Conservation (phyloP, 2,329 filamentous ascomycete species). For the Fusarium anthophilum region DNA sequence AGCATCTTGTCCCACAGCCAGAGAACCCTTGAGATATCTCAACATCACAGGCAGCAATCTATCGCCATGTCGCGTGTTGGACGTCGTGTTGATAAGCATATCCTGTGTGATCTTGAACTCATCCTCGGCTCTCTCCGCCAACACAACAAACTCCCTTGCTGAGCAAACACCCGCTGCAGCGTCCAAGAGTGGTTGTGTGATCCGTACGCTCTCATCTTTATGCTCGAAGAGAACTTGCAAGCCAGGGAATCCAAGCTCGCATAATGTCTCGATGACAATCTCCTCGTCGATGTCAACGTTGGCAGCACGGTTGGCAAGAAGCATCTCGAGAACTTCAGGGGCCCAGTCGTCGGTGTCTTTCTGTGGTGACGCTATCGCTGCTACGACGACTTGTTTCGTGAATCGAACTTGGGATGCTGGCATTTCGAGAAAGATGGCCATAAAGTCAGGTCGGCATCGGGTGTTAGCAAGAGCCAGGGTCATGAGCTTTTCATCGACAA, state of each 20-base stretch:
- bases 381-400: constrained; percentile 20
- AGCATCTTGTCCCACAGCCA: constrained; percentile 13
- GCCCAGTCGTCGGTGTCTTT: constrained; percentile 21
- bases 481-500: constrained; percentile 18
- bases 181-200: constrained; percentile 19
- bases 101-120: constrained; percentile 26
- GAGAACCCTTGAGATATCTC: constrained; percentile 10
- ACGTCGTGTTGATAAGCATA: constrained; percentile 26
- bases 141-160: constrained; percentile 10
- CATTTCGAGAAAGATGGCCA: constrained; percentile 23
- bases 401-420: constrained; percentile 10
- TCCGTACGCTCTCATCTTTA: constrained; percentile 11
- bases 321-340: constrained; percentile 26
- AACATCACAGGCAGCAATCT: constrained; percentile 21
- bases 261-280: constrained; percentile 6
- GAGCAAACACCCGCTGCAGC: constrained; percentile 21
- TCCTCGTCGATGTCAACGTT: constrained; percentile 26
- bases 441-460: constrained; percentile 19
- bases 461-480: constrained; percentile 17
- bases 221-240: constrained; percentile 16
- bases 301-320: constrained; percentile 15
- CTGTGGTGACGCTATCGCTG: constrained; percentile 13
- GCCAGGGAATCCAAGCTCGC: constrained; percentile 15
- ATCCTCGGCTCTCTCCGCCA: constrained; percentile 15
- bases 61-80: constrained; percentile 13